These are phyloP conservation scores for Calvatia gigantea DNA, from an alignment of 768 basidiomycete species.

Conservation along the genomic window DNA sequence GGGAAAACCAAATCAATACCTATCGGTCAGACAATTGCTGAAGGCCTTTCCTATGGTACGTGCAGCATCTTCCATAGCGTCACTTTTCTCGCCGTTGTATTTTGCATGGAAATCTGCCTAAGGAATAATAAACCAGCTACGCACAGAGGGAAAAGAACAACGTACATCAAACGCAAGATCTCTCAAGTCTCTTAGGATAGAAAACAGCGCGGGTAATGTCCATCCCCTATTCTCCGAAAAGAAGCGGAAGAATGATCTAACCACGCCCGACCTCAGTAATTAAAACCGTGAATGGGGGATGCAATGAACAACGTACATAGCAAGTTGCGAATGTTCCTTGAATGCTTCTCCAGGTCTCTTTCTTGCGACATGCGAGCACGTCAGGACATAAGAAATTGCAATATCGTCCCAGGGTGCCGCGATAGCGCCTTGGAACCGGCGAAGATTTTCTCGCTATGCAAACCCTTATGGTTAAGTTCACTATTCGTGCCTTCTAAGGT, in stretches of 20 bases:
- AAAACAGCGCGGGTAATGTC: conserved; percentile 82
- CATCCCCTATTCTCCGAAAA: conserved; percentile 82
- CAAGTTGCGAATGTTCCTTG: conserved; percentile 72
- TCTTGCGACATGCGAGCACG: conserved; percentile 66
- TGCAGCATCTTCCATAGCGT: conserved; percentile 85
- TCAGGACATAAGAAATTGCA: conserved; percentile 76
- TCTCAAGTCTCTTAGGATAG: conserved; percentile 74
- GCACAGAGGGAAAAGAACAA: background rate
- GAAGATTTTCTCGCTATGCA: conserved; percentile 34
- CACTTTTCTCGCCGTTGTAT: conserved; percentile 51
- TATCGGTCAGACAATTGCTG: conserved; percentile 82
- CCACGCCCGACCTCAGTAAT: background rate
- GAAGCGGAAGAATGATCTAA: conserved; percentile 72
- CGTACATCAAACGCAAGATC: conserved; percentile 82
- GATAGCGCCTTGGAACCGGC: conserved; percentile 58
- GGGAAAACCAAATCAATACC: conserved; percentile 21
- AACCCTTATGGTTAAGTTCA: background rate
- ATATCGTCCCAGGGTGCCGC: conserved; percentile 84
- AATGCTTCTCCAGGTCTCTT: conserved; percentile 71
- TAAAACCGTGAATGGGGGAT: background rate
- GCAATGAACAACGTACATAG: conserved; percentile 54
- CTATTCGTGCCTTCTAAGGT: background rate
- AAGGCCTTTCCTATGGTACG: conserved; percentile 87
- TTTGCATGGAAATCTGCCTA: conserved; percentile 64
- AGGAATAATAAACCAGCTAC: background rate